Evolutionary conservation across 192 early-diverging fungal genomes (phyloP), one percentile per base, ranked within the genome.

Genomic region (Coemansia sp.): DNA sequence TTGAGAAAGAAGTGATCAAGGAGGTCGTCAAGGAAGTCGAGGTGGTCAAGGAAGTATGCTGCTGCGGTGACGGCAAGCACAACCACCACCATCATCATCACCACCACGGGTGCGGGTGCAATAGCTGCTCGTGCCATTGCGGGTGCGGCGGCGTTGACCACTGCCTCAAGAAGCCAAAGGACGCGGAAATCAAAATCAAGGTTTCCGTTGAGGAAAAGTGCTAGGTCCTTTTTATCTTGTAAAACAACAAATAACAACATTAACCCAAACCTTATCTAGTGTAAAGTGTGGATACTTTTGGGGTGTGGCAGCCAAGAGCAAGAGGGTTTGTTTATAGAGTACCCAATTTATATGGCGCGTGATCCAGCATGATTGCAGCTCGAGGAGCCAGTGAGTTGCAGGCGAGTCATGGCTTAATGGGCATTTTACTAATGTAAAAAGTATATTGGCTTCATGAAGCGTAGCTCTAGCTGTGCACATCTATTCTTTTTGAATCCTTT

Each of bases 31-130:
- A 65, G 27, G 60, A 60, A 27, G 59, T 62, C 25, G 56, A 63
- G 21, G 58, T 60, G 1, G 72, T 75, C 14, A 75, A 74, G 62
- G 72, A 76, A 35, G 67, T 68, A 63, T 77, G 75, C 66, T 77
- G 75, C 69, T 77, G 75, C 62, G 58, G 25, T 11, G 62, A 11
- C n/a, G n/a, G 47, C n/a, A 14, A 47, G 24, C 62, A 55, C 45
- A 53, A 65, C 24, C 39, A 52, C 22, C 56, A 53, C 60, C 66
- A 56, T 41, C 58, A 49, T n/a, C 63, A 60, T 37, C 69, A 65
- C 49, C 69, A 62, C 11, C 49, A 51, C 10, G 35, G 54, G 25
- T 38, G 54, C 61, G 24, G 55, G 22, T 25, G 62, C 43, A 43
- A 48, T 11, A 32, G 58, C 21, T 39, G 57, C 19, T 25, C 51